phyloP scores from a whole-genome alignment of 345 rosid genomes.

The Lepidium didymum region DNA sequence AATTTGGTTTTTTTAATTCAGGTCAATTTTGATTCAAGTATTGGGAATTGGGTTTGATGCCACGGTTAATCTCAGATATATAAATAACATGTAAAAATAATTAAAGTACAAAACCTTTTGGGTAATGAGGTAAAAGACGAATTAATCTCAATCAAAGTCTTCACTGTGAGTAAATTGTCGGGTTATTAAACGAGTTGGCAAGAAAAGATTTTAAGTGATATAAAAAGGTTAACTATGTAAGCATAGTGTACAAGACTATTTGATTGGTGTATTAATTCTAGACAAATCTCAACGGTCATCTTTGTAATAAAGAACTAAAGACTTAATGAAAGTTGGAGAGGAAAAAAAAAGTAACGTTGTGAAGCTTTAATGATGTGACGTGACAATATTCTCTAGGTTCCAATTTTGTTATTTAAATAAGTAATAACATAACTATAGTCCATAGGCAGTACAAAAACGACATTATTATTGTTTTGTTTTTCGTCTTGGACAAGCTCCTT shows the following conservation, averaged over 20 bases:
- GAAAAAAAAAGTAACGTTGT: constrained; percentile 20
- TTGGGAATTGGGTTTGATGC: no score
- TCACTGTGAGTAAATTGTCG: background rate
- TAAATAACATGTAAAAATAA: no score
- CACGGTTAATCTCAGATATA: no score
- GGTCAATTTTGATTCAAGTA: no score
- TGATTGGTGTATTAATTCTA: constrained; percentile 7
- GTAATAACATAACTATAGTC: background rate
- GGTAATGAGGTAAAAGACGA: background rate
- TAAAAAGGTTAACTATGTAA: background rate
- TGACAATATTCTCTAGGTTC: constrained; percentile 14
- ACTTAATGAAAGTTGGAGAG: constrained; percentile 10
- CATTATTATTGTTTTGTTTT: background rate
- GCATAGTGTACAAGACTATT: background rate
- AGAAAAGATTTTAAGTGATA: background rate
- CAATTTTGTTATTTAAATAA: background rate
- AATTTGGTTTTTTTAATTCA: no score
- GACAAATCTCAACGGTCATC: constrained; percentile 32
- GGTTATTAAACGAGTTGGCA: background rate
- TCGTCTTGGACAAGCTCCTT: background rate
- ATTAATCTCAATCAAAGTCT: background rate
- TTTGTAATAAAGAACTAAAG: constrained; percentile 20
- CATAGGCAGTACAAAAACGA: background rate
- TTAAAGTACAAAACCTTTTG: no score
- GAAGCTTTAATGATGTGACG: constrained; percentile 23